Conservation (phyloP, 441 rosid genomes). For the Syzygium syzygioides region DNA sequence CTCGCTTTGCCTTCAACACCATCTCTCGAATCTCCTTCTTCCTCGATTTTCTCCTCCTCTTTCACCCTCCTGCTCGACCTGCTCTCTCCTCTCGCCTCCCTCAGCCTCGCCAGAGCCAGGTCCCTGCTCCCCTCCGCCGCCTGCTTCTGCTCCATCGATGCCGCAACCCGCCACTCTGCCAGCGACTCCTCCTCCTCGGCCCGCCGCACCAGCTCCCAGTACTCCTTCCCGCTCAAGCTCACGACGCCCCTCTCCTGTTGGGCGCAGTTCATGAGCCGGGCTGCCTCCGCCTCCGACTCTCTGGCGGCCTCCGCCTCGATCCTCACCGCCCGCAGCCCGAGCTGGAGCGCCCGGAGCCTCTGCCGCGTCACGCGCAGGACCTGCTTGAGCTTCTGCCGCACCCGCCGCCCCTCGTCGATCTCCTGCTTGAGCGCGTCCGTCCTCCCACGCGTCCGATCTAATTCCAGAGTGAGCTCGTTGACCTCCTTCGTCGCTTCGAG, state of each 20-base stretch:
- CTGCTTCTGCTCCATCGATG: conserved; percentile 36
- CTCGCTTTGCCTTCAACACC: conserved; percentile 5
- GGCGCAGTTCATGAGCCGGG: conserved; percentile 3
- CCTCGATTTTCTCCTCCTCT: not conserved
- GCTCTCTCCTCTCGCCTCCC: conserved; percentile 1
- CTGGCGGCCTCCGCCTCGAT: conserved; percentile 36
- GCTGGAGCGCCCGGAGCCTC: conserved; percentile 30
- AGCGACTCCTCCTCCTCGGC: conserved; percentile 37
- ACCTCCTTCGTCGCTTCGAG: conserved; percentile 13
- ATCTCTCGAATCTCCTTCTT: not conserved
- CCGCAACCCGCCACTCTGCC: conserved; percentile 38
- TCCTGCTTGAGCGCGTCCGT: conserved; percentile 21
- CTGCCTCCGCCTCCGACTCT: conserved; percentile 28
- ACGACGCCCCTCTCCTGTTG: conserved; percentile 16
- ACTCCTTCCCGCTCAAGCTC: conserved; percentile 24
- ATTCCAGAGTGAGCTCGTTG: conserved; percentile 13
- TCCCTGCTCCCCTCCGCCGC: conserved; percentile 29
- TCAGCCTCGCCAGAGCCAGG: conserved; percentile 23
- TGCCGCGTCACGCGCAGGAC: conserved; percentile 30
- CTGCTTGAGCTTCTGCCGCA: conserved; percentile 27
- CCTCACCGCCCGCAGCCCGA: conserved; percentile 26
- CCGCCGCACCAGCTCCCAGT: conserved; percentile 21
- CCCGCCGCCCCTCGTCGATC: conserved; percentile 20
- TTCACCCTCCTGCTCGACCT: not conserved
- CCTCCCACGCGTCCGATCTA: conserved; percentile 19